Evolutionary conservation across 148 eudicot species (phyloP).

Genomic region (Rhododendron vialii): DNA sequence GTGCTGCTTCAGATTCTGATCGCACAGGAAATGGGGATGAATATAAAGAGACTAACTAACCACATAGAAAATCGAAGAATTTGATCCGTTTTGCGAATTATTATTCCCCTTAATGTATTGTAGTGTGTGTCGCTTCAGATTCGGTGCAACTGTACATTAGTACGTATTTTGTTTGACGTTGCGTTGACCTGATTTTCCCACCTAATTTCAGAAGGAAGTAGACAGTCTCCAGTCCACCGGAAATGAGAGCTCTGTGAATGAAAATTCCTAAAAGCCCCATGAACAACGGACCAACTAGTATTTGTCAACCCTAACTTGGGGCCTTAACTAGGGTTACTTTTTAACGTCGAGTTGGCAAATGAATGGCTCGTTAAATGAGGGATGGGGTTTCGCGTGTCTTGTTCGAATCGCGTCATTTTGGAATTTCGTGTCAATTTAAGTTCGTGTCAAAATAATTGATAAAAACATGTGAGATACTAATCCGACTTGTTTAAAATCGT

Average conservation of each 20-base stretch:
- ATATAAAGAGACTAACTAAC: not conserved
- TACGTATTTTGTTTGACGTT: not conserved
- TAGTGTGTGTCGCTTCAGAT: not conserved
- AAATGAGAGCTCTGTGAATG: not conserved
- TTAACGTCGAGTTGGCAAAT: constrained; percentile 7
- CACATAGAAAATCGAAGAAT: not conserved
- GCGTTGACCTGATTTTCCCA: not conserved
- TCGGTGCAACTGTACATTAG: not conserved
- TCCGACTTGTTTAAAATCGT: too few relatives aligned
- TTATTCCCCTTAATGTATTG: not conserved
- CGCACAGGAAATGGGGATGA: not conserved
- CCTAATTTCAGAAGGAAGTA: not conserved
- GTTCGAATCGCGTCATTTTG: too few relatives aligned
- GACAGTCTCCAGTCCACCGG: too few relatives aligned
- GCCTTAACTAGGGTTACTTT: too few relatives aligned
- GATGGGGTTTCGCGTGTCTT: too few relatives aligned
- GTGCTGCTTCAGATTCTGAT: not conserved
- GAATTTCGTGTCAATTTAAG: too few relatives aligned
- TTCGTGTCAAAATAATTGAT: too few relatives aligned
- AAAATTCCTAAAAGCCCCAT: not conserved
- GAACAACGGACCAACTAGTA: too few relatives aligned
- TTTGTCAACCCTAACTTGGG: too few relatives aligned
- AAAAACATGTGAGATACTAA: too few relatives aligned
- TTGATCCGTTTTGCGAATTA: not conserved
- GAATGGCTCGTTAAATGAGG: not conserved